Evolutionary conservation across 108 stramenopile genomes (phyloP).

Genomic region (Skeletonema costatum): DNA sequence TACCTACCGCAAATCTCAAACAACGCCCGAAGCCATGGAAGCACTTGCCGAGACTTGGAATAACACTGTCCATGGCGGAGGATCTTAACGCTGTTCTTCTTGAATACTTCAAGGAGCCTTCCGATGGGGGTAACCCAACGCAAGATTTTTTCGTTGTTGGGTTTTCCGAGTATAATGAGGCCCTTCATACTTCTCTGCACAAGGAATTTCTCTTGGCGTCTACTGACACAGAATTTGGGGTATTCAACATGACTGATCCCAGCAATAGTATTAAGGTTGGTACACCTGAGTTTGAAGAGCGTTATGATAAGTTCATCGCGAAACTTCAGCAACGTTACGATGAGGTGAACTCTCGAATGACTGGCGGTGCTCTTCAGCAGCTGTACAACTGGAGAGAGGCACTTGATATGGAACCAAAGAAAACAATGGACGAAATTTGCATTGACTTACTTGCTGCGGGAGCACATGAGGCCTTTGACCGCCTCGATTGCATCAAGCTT

Average conservation of each 20-base stretch:
- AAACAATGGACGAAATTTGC: slow-evolving; percentile 26
- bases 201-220: slow-evolving; percentile 26
- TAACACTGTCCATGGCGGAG: slow-evolving; percentile 36
- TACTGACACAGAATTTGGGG: slow-evolving; percentile 18
- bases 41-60: slow-evolving; percentile 33
- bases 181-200: slow-evolving; percentile 27
- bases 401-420: slow-evolving; percentile 33
- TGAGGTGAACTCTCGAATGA: slow-evolving; percentile 6
- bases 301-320: slow-evolving; percentile 18
- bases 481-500: slow-evolving; percentile 14
- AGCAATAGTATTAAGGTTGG: slow-evolving; percentile 12
- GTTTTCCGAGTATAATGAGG: slow-evolving; percentile 32
- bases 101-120: slow-evolving; percentile 30
- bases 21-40: slow-evolving; percentile 2
- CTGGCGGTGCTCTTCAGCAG: slow-evolving; percentile 40
- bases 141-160: slow-evolving; percentile 49
- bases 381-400: slow-evolving; percentile 40
- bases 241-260: slow-evolving; percentile 27
- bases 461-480: slow-evolving; percentile 5
- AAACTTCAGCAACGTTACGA: slow-evolving; percentile 26
- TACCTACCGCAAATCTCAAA: slow-evolving; percentile 34
- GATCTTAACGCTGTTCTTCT: slow-evolving; percentile 28
- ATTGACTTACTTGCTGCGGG: slow-evolving; percentile 16
- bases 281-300: slow-evolving; percentile 27
- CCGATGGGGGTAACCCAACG: slow-evolving; percentile 38